Conservation (phyloP, 1,284 basidiomycete genomes). For the Naganishia liquefaciens region DNA sequence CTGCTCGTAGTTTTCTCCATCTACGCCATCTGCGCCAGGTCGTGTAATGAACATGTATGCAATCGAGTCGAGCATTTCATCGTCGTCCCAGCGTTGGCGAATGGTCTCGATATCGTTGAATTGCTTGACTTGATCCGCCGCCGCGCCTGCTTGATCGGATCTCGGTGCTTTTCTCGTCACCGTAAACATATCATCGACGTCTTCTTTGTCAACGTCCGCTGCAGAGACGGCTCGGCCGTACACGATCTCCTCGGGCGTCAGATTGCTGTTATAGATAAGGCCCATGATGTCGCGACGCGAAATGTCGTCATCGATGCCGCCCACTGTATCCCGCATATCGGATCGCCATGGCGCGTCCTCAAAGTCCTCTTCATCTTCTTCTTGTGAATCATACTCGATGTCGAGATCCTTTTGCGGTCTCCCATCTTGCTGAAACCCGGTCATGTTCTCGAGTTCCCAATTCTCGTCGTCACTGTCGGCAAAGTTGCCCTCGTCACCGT, state of each 20-base stretch:
- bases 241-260: slow-evolving; percentile 72
- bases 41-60: slow-evolving; percentile 84
- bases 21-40: slow-evolving; percentile 44
- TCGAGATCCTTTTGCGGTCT: slow-evolving; percentile 58
- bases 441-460: slow-evolving; percentile 50
- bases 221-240: slow-evolving; percentile 49
- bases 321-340: slow-evolving; percentile 62
- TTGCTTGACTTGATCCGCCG: slow-evolving; percentile 73
- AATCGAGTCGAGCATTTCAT: slow-evolving; percentile 81
- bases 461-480: slow-evolving; percentile 61
- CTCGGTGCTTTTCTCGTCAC: slow-evolving; percentile 56
- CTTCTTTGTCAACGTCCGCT: slow-evolving; percentile 55
- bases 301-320: slow-evolving; percentile 63
- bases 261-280: slow-evolving; percentile 74
- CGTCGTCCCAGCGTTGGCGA: slow-evolving; percentile 73
- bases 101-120: slow-evolving; percentile 59
- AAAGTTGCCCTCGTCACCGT: slow-evolving; percentile 47
- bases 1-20: slow-evolving; percentile 56
- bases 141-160: slow-evolving; percentile 41
- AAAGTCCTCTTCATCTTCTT: slow-evolving; percentile 52
- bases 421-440: slow-evolving; percentile 54
- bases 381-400: slow-evolving; percentile 45
- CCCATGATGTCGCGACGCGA: slow-evolving; percentile 73
- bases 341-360: slow-evolving; percentile 44
- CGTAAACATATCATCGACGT: slow-evolving; percentile 75